These are phyloP conservation scores for Lineolata rhizophorae DNA, from an alignment of 495 filamentous ascomycete species.

Conservation along the genomic window DNA sequence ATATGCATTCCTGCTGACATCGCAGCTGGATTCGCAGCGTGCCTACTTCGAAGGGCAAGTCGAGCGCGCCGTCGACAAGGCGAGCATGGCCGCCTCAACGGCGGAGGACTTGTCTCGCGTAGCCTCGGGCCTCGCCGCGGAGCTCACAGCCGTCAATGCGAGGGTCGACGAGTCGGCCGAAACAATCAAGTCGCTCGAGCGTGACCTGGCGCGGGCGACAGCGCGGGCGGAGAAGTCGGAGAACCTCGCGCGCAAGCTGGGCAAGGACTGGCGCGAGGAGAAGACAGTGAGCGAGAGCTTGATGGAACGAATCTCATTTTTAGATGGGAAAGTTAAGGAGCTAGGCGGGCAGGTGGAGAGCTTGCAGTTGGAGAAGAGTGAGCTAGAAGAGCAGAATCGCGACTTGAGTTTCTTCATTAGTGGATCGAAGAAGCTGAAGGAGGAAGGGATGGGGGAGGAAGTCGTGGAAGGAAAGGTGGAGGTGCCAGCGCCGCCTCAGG, in stretches of 20 bases:
- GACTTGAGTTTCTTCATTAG: conserved; percentile 81
- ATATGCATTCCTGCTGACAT: conserved; percentile 81
- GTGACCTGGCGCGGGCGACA: conserved; percentile 43
- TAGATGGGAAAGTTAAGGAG: conserved; percentile 22
- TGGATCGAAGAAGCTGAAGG: conserved; percentile 57
- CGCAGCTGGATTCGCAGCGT: conserved; percentile 77
- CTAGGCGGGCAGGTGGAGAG: conserved; percentile 26
- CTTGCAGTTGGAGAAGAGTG: conserved; percentile 34
- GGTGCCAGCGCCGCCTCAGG: conserved; percentile 20
- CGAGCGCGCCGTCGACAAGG: conserved; percentile 79
- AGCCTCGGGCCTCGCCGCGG: conserved; percentile 25
- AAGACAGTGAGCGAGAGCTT: conserved; percentile 61
- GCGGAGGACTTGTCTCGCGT: conserved; percentile 37
- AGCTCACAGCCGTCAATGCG: conserved; percentile 9
- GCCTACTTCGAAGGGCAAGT: conserved; percentile 89
- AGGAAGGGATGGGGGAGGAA: conserved; percentile 36
- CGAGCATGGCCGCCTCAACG: conserved; percentile 41
- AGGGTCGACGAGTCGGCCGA: conserved; percentile 32
- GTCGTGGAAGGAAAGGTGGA: conserved; percentile 31
- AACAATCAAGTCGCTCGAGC: conserved; percentile 42
- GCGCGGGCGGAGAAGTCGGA: conserved; percentile 46
- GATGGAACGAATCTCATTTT: conserved; percentile 49
- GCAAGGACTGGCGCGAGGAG: conserved; percentile 67
- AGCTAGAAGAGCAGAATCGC: conserved; percentile 66
- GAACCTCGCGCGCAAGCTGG: conserved; percentile 49